Evolutionary conservation across 2,329 filamentous ascomycete genomes (phyloP), one percentile per base, ranked within the genome.

Genomic region (Apiospora sp.): DNA sequence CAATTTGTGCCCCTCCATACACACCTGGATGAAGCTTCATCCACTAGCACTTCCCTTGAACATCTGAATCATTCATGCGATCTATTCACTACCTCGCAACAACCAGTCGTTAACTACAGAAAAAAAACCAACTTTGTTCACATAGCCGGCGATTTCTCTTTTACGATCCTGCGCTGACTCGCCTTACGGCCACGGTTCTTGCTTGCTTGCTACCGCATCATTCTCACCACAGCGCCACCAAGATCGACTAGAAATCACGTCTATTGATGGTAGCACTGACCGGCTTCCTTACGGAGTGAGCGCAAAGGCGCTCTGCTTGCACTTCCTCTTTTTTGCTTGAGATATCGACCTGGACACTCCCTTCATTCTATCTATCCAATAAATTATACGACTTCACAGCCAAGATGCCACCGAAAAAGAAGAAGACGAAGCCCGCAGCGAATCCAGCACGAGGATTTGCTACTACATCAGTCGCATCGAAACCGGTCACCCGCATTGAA

Each of bases 361-460:
- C 58, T 41, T 41, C 58, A 41, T 41, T 41, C 37, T 41, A 41
- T 61, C 19, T 41, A 64, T 41, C 34, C 58, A n/a, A 64, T 41
- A 64, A 41, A 64, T n/a, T 64, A 64, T 37, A 64, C 58, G 6
- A 24, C 22, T n/a, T 64, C 58, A 5, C 34, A 22, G 30, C 22
- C 48, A 58, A 58, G 30, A 70, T 70, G 68, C 19, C 49, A 3
- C 48, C 68, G 22, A 91, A 87, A 79, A 93, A 94, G 83, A 98
- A 97, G 85, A 98, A 98, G 86, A 97, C 94, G 87, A 98, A 98
- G 89, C 88, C 93, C 71, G 90, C 90, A 37, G 90, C 92, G 44
- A 98, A 98, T 83, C 94, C 95, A 73, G 94, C 95, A 51, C 89
- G 96, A 82, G 96, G 95, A 24, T 97, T 98, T 84, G 94, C 96